Evolutionary conservation across 805 yeast species (phyloP).

Genomic region (Saccharomycopsis babjevae): DNA sequence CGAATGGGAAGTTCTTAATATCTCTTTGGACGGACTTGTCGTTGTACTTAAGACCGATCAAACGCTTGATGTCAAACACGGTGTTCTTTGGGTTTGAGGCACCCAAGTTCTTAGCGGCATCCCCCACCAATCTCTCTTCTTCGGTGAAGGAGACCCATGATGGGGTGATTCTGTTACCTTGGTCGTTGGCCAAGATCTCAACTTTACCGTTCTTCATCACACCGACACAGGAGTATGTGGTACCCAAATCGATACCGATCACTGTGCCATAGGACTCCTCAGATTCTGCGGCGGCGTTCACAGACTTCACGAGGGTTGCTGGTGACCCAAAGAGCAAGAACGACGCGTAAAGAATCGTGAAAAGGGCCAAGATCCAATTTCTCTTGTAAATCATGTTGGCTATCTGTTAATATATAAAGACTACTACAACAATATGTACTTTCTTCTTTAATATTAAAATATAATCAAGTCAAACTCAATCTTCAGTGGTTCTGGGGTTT

Average conservation of each 20-base stretch:
- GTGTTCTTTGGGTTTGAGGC: constrained; percentile 83
- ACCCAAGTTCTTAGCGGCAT: constrained; percentile 94
- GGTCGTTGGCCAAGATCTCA: constrained; percentile 90
- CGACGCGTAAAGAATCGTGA: constrained; percentile 16
- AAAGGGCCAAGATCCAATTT: constrained; percentile 12
- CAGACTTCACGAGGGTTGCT: constrained; percentile 10
- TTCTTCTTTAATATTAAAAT: background rate
- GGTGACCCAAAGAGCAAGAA: constrained; percentile 6
- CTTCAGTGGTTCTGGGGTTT: too few relatives aligned
- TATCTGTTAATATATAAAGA: background rate
- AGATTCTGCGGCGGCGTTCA: constrained; percentile 17
- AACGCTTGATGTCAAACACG: constrained; percentile 82
- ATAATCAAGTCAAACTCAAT: too few relatives aligned
- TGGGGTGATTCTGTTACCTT: constrained; percentile 95
- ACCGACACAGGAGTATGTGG: constrained; percentile 96
- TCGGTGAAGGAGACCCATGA: constrained; percentile 89
- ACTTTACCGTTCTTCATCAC: constrained; percentile 77
- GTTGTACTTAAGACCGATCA: constrained; percentile 73
- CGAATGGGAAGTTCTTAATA: constrained; percentile 73
- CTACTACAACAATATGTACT: too few relatives aligned
- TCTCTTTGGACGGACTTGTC: constrained; percentile 77
- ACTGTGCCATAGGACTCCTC: constrained; percentile 50
- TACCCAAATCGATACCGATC: constrained; percentile 94
- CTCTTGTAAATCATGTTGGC: constrained; percentile 2
- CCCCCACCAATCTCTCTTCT: constrained; percentile 88